Evolutionary conservation across 2,329 filamentous ascomycete species (phyloP).

Genomic region (Pyrenophora tritici-repentis): DNA sequence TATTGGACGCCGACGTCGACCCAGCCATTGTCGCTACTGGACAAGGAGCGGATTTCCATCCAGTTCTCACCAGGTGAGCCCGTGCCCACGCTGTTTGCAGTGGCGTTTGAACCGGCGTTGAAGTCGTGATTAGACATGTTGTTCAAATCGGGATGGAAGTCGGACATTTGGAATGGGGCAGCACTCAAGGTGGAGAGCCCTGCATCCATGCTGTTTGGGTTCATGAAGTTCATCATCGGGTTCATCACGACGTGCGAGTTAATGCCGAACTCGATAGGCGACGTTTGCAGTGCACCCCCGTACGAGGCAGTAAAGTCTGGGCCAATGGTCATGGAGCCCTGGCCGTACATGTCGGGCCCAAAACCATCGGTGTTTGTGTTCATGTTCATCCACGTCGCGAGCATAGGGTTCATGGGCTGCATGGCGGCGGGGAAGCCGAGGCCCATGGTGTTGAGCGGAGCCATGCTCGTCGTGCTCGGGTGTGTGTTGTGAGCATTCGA

Average conservation of each 20-base stretch:
- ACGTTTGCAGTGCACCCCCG: constrained; percentile 50
- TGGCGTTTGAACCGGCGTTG: constrained; percentile 30
- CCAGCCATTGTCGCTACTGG: constrained; percentile 88
- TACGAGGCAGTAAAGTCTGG: constrained; percentile 48
- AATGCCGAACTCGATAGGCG: constrained; percentile 54
- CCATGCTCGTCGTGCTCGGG: constrained; percentile 35
- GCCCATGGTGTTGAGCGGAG: constrained; percentile 42
- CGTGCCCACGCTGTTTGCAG: constrained; percentile 49
- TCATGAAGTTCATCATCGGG: constrained; percentile 36
- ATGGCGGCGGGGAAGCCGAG: constrained; percentile 43
- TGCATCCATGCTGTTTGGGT: constrained; percentile 48
- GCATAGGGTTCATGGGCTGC: constrained; percentile 42
- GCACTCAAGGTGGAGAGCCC: constrained; percentile 51
- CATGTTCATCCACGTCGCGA: constrained; percentile 53
- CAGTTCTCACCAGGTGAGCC: constrained; percentile 79
- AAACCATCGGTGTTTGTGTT: constrained; percentile 36
- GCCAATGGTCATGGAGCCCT: constrained; percentile 39
- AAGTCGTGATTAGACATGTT: constrained; percentile 58
- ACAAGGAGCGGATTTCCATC: constrained; percentile 84
- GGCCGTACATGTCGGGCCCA: constrained; percentile 32
- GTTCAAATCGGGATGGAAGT: constrained; percentile 74
- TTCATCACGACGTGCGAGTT: constrained; percentile 41
- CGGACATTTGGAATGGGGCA: constrained; percentile 56
- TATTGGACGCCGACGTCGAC: constrained; percentile 67
- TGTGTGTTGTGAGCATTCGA: constrained; percentile 28